Evolutionary conservation across 1,284 basidiomycete species (phyloP).

Genomic region (Somion occarium): DNA sequence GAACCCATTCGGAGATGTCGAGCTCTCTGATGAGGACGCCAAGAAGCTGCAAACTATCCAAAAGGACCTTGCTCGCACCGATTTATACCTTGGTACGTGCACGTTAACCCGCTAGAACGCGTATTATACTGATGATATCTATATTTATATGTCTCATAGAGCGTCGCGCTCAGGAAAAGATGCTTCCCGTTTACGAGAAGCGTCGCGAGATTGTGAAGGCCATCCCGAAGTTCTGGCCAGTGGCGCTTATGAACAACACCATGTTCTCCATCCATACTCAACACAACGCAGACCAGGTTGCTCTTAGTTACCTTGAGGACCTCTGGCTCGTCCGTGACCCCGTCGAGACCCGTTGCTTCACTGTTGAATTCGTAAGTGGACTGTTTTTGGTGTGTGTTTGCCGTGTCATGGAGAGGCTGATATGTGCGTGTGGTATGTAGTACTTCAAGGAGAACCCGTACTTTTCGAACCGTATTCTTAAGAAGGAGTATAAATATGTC

Average conservation of each 20-base stretch:
- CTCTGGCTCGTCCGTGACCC: conserved; percentile 70
- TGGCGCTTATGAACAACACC: conserved; percentile 67
- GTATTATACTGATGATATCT: conserved; percentile 11
- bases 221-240: conserved; percentile 75
- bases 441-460: conserved; percentile 81
- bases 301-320: conserved; percentile 73
- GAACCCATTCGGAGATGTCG: conserved; percentile 57
- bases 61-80: conserved; percentile 61
- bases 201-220: conserved; percentile 59
- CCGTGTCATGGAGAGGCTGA: neutral
- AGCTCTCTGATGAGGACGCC: conserved; percentile 65
- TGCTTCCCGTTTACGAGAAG: conserved; percentile 60
- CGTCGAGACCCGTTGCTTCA: conserved; percentile 66
- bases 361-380: conserved; percentile 73
- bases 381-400: conserved; percentile 1
- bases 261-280: conserved; percentile 58
- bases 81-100: conserved; percentile 64
- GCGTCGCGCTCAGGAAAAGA: conserved; percentile 50
- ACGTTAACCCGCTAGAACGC: neutral
- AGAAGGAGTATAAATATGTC: conserved; percentile 73
- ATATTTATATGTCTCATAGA: conserved; percentile 37
- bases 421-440: conserved; percentile 39
- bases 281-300: conserved; percentile 66
- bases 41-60: conserved; percentile 57
- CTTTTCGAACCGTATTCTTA: conserved; percentile 69